Evolutionary conservation across 306 rosid species (phyloP), one percentile per base, ranked within the genome.

Genomic region (Prunus davidiana): DNA sequence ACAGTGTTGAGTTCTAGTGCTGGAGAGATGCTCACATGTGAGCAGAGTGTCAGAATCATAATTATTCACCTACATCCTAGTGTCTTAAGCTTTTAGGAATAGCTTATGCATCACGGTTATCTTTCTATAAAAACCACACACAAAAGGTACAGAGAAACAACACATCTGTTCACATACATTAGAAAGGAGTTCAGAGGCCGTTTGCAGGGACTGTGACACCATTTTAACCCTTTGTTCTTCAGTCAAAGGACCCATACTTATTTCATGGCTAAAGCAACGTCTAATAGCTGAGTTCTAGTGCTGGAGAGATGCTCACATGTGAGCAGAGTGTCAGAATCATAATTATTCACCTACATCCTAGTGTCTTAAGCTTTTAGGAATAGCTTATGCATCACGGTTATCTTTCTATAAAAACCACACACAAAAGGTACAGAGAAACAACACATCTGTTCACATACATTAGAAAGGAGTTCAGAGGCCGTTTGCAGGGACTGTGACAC

Each of bases 211-310:
- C 77, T 88, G 88, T 46, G 84, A 84, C 62, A 95, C 79, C 90
- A 95, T 87, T 82, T 86, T 88, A 76, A 86, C 81, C 72, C 99
- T 87, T 79, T 95, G 99, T 74, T 95, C 97, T 82, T 95, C 99
- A 52, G 90, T 87, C 86, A 95, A 88, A 52, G 99, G 79, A 58
- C 91, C 93, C 97, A 92, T 89, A 73, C 79, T 90, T 81, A 92
- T 76, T 88, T 95, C 99, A 64, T 92, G 99, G 89, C 97, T 95
- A 84, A 95, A 92, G 88, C 97, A 88, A 55, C 97, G 96, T 85
- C 97, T 90, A 67, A 95, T 86, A 63, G 82, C n/a, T 22, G n/a
- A 16, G 71, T 8, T 22, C 52, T 13, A 43, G 55, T 45, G 71
- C 54, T 22, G 54, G 55, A 67, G 30, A 19, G 10, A 12, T 38